Evolutionary conservation across 139 green algal genomes (phyloP), one percentile per base, ranked within the genome.

Genomic region (Closterium sp.): DNA sequence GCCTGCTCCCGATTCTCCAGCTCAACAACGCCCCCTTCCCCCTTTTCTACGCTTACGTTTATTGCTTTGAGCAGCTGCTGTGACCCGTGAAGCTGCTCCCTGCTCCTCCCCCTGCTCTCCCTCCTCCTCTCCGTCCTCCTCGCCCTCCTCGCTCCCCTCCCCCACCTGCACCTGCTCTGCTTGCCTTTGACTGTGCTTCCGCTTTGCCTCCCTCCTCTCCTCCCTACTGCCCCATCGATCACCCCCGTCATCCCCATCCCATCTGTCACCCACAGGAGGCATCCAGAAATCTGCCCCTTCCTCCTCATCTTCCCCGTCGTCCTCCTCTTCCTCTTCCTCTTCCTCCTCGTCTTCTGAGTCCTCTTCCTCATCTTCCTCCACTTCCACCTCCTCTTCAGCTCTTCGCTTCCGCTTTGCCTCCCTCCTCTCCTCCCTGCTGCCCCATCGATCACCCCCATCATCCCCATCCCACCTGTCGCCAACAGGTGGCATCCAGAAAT

Each of bases 391-490:
- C 79, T 92, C 79, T 92, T 32, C 85, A 22, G 19, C 13, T 31
- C 27, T 17, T 19, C 89, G 90, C 86, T 92, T 62, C 79, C 85
- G 21, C 22, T 32, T 30, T 27, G n/a, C 29, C 28, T 70, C 79
- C 4, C 31, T 90, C 92, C 88, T 24, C 21, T 91, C 70, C 21
- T 91, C 70, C 19, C 88, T 24, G 34, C 30, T 91, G 17, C 50
- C 88, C 70, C 88, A 93, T 27, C 90, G 86, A 5, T 87, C 31
- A 17, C 90, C 90, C 24, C 90, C 90, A 86, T 89, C 22, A 32
- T 93, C 90, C 28, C 32, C 86, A 87, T 93, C 90, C 90, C 90
- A 93, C 42, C 90, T 89, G 31, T 91, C 30, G 10, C 90, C 90
- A 21, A 34, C 42, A 32, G 90, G 86, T 19, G 90, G 90, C 87